Percentiles rank a stretch among this genome's conserved stretches.
Evolutionary conservation across 208 protist genomes (phyloP).

Genomic region (Histomonas meleagridis): DNA sequence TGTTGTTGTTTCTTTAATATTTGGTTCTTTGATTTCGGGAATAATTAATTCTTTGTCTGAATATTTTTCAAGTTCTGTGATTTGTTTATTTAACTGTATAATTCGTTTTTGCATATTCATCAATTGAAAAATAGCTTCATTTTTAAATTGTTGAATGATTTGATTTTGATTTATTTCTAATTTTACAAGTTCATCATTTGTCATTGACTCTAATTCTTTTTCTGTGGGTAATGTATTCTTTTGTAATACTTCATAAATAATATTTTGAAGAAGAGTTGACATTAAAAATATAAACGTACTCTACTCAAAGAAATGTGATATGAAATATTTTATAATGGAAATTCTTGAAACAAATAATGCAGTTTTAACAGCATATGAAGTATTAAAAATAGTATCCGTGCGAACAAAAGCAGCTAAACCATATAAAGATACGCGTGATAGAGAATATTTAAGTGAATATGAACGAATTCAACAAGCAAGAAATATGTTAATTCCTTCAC

Average conservation of each 20-base stretch:
- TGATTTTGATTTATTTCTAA: neutral
- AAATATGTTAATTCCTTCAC: neutral
- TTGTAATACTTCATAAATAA: neutral
- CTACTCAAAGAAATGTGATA: no score
- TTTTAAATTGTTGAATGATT: neutral
- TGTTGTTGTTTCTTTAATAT: no score
- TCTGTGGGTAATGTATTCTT: neutral
- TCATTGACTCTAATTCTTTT: neutral
- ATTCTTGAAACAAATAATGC: constrained; percentile 22
- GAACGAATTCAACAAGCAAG: neutral
- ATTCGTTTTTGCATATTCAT: no score
- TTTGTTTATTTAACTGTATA: no score
- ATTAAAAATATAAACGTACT: no score
- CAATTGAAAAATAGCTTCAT: neutral
- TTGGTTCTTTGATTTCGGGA: no score
- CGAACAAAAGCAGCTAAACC: neutral
- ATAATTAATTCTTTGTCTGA: no score
- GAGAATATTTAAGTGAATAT: neutral
- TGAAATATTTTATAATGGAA: no score
- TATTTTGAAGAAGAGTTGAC: neutral
- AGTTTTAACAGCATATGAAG: constrained; percentile 8
- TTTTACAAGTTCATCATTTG: neutral
- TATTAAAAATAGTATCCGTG: neutral
- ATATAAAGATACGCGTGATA: neutral
- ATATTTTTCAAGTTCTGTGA: no score